Evolutionary conservation across 2,329 filamentous ascomycete species (phyloP).

Genomic region (Chaetomiaceae sp.): DNA sequence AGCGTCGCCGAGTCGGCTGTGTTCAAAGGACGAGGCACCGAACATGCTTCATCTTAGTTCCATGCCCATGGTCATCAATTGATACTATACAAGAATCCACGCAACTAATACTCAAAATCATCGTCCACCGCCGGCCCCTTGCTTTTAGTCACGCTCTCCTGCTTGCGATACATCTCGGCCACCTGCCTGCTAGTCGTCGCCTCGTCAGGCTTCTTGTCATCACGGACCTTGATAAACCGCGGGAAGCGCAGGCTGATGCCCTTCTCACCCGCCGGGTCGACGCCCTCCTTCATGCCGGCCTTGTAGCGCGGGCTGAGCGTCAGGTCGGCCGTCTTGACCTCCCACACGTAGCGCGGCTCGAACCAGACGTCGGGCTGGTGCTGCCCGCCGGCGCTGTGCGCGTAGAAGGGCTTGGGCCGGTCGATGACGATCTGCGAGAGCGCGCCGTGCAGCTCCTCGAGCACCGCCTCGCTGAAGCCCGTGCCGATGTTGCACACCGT

Average conservation of each 20-base stretch:
- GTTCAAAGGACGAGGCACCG: too few species aligned
- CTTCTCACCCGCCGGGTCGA: constrained; percentile 63
- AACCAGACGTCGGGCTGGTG: constrained; percentile 99
- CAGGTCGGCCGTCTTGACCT: constrained; percentile 93
- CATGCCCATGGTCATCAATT: neutral
- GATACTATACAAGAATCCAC: neutral
- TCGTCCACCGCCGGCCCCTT: constrained; percentile 88
- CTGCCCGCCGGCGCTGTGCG: constrained; percentile 74
- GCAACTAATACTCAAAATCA: constrained; percentile 83
- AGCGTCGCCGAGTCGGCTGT: too few species aligned
- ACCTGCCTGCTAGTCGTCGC: constrained; percentile 80
- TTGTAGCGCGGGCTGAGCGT: constrained; percentile 90
- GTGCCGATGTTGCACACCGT: constrained; percentile 98
- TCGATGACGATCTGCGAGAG: constrained; percentile 78
- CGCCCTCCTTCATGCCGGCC: constrained; percentile 76
- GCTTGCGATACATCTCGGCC: constrained; percentile 93
- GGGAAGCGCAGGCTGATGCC: constrained; percentile 90
- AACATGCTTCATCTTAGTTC: too few species aligned
- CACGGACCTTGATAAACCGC: constrained; percentile 81
- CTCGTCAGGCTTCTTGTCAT: constrained; percentile 93
- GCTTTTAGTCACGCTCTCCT: constrained; percentile 81
- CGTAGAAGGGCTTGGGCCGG: constrained; percentile 88
- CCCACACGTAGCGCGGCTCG: constrained; percentile 90
- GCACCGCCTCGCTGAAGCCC: constrained; percentile 87
- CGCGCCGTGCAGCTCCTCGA: constrained; percentile 76